phyloP scores from a whole-genome alignment of 257 asterid genomes.

The Leptodermis oblonga region DNA sequence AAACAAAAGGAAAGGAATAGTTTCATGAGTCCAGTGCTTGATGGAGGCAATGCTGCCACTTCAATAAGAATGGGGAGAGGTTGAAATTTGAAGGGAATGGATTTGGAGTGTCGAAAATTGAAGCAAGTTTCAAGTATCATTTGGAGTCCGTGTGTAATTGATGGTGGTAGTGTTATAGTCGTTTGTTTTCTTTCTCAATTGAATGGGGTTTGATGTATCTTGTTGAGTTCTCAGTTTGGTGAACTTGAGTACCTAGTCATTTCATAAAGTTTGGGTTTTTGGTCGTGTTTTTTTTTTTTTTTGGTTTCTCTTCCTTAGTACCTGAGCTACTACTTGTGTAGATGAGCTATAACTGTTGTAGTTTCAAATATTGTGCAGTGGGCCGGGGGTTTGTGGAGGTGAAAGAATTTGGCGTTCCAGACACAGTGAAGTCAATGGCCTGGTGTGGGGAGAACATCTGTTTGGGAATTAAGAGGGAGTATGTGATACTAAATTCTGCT shows the following conservation, averaged over 20 bases:
- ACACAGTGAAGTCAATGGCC: conserved; percentile 81
- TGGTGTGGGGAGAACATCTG: conserved; percentile 99
- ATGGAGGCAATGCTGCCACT: neutral
- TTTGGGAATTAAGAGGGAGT: conserved; percentile 80
- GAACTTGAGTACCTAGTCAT: neutral
- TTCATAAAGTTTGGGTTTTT: neutral
- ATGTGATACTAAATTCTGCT: conserved; percentile 67
- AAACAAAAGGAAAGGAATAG: neutral
- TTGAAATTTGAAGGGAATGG: neutral
- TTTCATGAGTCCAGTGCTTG: neutral
- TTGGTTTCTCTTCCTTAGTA: neutral
- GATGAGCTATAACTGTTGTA: neutral
- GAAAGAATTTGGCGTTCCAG: conserved; percentile 89
- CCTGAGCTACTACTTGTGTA: neutral
- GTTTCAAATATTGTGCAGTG: conserved; percentile 43
- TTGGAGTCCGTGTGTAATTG: neutral
- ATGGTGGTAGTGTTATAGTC: neutral
- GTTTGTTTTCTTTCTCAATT: no score
- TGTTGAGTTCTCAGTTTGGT: neutral
- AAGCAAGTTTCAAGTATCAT: neutral
- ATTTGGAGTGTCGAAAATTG: neutral
- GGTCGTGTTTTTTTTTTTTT: neutral
- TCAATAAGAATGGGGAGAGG: neutral
- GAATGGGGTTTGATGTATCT: neutral
- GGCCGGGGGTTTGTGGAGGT: conserved; percentile 97